Percentiles rank a stretch among this genome's conserved stretches.
Evolutionary conservation across 768 basidiomycete genomes (phyloP).

Genomic region (Ramaria sp.): DNA sequence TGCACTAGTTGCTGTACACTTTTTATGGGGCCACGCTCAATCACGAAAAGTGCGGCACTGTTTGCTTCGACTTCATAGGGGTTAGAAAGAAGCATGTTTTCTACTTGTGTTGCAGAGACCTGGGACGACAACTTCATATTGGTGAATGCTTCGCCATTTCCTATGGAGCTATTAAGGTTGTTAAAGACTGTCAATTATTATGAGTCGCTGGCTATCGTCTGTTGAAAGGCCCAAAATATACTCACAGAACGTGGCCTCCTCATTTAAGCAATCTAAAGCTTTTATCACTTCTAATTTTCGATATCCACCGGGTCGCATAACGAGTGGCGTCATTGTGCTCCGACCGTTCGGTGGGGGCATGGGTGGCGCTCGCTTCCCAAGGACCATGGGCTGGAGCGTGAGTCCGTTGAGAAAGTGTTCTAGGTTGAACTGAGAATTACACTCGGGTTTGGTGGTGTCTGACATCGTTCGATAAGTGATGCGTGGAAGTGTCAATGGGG

Average conservation of each 20-base stretch:
- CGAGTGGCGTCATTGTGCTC: neutral
- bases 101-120: neutral
- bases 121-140: neutral
- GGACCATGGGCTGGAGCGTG: neutral
- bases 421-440: neutral
- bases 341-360: neutral
- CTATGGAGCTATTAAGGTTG: neutral
- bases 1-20: neutral
- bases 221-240: neutral
- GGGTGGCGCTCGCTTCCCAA: neutral
- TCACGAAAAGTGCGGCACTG: neutral
- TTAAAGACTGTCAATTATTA: neutral
- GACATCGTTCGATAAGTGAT: too few species aligned
- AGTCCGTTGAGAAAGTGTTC: neutral
- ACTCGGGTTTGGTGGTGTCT: neutral
- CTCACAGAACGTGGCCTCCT: neutral
- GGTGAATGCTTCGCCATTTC: neutral
- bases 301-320: neutral
- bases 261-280: neutral
- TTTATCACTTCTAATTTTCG: neutral
- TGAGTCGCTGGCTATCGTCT: neutral
- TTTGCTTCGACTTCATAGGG: neutral
- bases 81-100: neutral
- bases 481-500: too few species aligned
- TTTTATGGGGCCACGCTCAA: conserved; percentile 1